Conservation (phyloP, 129 eudicot genomes). For the Sambucus nigra region DNA sequence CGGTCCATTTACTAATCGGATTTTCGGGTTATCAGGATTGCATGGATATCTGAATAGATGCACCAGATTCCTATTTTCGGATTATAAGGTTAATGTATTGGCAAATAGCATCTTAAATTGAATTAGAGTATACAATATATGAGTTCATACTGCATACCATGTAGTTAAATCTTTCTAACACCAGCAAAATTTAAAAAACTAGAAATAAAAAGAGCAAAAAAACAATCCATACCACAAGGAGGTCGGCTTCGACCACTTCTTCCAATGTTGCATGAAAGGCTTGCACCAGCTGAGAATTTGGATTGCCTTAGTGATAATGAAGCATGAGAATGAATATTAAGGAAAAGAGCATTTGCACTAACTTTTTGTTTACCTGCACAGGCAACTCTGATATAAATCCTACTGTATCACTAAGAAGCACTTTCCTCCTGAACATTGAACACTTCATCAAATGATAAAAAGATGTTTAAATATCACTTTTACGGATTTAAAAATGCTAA, state of each 20-base stretch:
- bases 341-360: neutral
- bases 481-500: too few relatives aligned
- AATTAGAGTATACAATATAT: too few relatives aligned
- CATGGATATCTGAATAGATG: too few relatives aligned
- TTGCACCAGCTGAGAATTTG: constrained; percentile 61
- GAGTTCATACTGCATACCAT: too few relatives aligned
- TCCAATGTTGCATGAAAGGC: constrained; percentile 98
- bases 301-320: neutral
- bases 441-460: constrained; percentile 6
- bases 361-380: constrained; percentile 55
- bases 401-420: constrained; percentile 92
- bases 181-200: neutral
- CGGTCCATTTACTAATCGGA: too few relatives aligned
- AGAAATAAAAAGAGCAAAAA: constrained; percentile 2
- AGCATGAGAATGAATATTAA: neutral
- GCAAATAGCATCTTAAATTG: too few relatives aligned
- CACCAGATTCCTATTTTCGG: too few relatives aligned
- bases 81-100: too few relatives aligned
- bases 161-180: too few relatives aligned
- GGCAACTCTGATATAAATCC: constrained; percentile 97
- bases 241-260: constrained; percentile 98
- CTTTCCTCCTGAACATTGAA: constrained; percentile 58
- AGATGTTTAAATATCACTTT: neutral
- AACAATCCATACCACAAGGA: constrained; percentile 72
- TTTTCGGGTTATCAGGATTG: too few relatives aligned